Evolutionary conservation across 192 early-diverging fungal species (phyloP).

Genomic region (Powellomyces hirtus): DNA sequence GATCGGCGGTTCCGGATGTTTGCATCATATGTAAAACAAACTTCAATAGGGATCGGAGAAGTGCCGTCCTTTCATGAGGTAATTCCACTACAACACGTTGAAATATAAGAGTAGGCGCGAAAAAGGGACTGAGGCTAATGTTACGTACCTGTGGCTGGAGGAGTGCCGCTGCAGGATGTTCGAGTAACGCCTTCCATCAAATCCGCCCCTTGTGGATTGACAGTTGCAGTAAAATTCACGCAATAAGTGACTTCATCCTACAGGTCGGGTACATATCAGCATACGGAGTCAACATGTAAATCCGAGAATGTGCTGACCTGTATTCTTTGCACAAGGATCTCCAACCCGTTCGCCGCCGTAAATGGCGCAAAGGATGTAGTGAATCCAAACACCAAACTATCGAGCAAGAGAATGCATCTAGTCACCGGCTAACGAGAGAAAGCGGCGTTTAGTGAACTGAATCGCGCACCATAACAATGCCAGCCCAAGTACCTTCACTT

Average conservation of each 20-base stretch:
- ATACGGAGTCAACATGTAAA: too few species aligned
- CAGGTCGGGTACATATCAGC: too few species aligned
- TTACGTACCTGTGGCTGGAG: too few species aligned
- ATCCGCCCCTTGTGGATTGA: too few species aligned
- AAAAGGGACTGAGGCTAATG: too few species aligned
- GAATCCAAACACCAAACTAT: slow-evolving; percentile 78
- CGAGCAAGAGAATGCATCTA: slow-evolving; percentile 76
- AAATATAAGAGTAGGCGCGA: too few species aligned
- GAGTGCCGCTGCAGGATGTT: too few species aligned
- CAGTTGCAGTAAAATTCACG: too few species aligned
- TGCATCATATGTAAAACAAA: slow-evolving; percentile 93
- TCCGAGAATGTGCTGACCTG: too few species aligned
- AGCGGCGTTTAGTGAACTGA: background rate
- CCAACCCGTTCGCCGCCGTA: slow-evolving; percentile 77
- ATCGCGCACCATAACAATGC: background rate
- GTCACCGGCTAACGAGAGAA: slow-evolving; percentile 19
- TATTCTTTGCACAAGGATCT: slow-evolving; percentile 74
- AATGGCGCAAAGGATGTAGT: slow-evolving; percentile 75
- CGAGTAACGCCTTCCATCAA: too few species aligned
- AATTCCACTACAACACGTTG: too few species aligned
- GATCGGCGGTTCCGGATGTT: slow-evolving; percentile 83
- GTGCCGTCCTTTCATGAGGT: slow-evolving; percentile 68
- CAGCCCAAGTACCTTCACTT: slow-evolving; percentile 54
- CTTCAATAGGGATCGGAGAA: slow-evolving; percentile 88
- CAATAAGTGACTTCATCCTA: too few species aligned